Evolutionary conservation across 2,329 filamentous ascomycete genomes (phyloP).

Genomic region (Neofusicoccum kwambonambiense): DNA sequence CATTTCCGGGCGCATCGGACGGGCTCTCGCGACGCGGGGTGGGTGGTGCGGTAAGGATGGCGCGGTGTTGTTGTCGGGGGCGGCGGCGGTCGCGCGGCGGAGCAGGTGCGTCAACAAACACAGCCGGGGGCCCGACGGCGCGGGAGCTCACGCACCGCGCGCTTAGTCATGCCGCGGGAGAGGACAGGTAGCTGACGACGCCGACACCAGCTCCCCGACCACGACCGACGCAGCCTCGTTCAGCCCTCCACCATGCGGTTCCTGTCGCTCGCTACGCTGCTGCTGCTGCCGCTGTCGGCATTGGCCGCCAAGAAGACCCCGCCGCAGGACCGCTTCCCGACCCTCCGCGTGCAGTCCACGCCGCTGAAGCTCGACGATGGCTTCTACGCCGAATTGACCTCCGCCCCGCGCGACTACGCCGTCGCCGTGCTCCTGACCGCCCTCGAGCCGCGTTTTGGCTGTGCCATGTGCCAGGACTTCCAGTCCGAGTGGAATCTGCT

Average conservation of each 20-base stretch:
- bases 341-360: constrained; percentile 67
- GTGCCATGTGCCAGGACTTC: constrained; percentile 83
- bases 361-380: constrained; percentile 77
- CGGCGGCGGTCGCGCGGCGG: neutral
- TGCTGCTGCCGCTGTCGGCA: constrained; percentile 60
- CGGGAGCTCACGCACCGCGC: neutral
- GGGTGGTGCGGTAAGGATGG: neutral
- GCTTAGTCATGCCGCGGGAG: neutral
- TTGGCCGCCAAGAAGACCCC: constrained; percentile 63
- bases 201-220: neutral
- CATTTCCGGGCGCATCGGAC: constrained; percentile 28
- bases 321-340: constrained; percentile 63
- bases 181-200: constrained; percentile 13
- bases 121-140: neutral
- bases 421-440: constrained; percentile 83
- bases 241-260: constrained; percentile 60
- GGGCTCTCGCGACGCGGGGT: neutral
- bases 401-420: constrained; percentile 77
- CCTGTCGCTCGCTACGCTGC: constrained; percentile 60
- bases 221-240: constrained; percentile 9
- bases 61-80: neutral
- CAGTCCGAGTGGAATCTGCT: constrained; percentile 92
- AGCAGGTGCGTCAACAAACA: constrained; percentile 7
- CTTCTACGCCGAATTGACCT: constrained; percentile 72
- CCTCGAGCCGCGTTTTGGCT: constrained; percentile 77